A percentile compares a stretch with the other conserved stretches of the same genome.
Conservation (phyloP, 805 yeast species). For the Ogataea neopini region DNA sequence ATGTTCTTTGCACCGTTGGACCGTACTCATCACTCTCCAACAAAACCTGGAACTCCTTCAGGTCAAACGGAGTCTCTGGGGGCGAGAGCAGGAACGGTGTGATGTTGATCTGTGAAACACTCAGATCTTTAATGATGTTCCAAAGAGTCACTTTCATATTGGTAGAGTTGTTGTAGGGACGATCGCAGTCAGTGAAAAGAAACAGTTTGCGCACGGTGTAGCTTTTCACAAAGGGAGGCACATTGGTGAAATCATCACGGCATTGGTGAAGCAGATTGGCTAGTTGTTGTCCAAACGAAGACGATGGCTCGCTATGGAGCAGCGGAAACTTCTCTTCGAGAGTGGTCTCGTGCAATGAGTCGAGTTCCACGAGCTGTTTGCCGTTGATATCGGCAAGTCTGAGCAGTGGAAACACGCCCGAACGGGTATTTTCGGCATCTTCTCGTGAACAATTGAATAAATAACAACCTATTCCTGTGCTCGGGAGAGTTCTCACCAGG, state of each 20-base stretch:
- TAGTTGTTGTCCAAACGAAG: conserved; percentile 36
- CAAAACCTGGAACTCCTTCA: conserved; percentile 43
- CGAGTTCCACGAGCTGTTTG: conserved; percentile 55
- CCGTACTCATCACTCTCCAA: conserved; percentile 20
- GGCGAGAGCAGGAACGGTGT: conserved; percentile 62
- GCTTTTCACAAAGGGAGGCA: conserved; percentile 39
- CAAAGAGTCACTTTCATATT: conserved; percentile 49
- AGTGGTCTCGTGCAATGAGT: conserved; percentile 43
- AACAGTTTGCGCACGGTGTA: conserved; percentile 62
- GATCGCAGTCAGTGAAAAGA: conserved; percentile 74
- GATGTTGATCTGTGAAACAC: conserved; percentile 52
- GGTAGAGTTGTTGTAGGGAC: conserved; percentile 52
- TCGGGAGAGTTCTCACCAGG: conserved; percentile 62
- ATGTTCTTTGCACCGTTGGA: conserved; percentile 44
- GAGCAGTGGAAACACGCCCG: conserved; percentile 52
- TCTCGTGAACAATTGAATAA: conserved; percentile 49
- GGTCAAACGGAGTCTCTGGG: conserved; percentile 39
- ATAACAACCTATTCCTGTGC: conserved; percentile 75
- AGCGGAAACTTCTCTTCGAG: conserved; percentile 33
- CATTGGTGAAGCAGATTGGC: conserved; percentile 49
- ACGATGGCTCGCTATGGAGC: conserved; percentile 20
- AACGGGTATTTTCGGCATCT: conserved; percentile 24
- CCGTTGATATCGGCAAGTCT: conserved; percentile 56
- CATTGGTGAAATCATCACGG: conserved; percentile 53
- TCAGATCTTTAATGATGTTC: conserved; percentile 59